These are phyloP conservation scores for Zizania palustris DNA, from an alignment of 202 grass and related monocot genomes.

Conservation along the genomic window DNA sequence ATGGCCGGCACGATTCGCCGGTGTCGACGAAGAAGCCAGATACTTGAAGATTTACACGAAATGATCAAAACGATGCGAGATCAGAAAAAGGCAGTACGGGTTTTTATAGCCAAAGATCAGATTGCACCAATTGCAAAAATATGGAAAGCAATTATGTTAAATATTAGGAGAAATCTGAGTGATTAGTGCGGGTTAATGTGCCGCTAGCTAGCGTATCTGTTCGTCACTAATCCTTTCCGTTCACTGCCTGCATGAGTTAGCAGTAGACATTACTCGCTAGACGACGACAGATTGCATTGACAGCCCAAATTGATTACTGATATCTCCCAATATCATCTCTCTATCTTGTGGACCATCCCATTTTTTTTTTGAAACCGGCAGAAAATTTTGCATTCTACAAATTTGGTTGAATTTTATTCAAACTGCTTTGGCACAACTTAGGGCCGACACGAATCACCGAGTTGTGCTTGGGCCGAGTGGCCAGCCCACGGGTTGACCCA, in stretches of 20 bases:
- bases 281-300: neutral
- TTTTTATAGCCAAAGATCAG: conserved; percentile 11
- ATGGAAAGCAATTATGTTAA: neutral
- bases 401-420: too few relatives aligned
- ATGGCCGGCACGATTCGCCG: neutral
- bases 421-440: too few relatives aligned
- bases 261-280: neutral
- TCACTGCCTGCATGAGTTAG: neutral
- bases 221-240: neutral
- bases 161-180: neutral
- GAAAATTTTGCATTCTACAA: too few relatives aligned
- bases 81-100: neutral
- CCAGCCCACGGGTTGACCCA: too few relatives aligned
- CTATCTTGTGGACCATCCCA: too few relatives aligned
- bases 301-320: neutral
- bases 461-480: too few relatives aligned
- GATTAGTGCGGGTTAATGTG: neutral
- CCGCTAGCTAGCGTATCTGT: neutral
- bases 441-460: too few relatives aligned
- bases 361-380: too few relatives aligned
- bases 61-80: neutral
- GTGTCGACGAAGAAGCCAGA: neutral
- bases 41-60: neutral
- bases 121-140: neutral
- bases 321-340: too few relatives aligned